phyloP scores from a whole-genome alignment of 2,329 filamentous ascomycete genomes.

The Talaromyces sp. region DNA sequence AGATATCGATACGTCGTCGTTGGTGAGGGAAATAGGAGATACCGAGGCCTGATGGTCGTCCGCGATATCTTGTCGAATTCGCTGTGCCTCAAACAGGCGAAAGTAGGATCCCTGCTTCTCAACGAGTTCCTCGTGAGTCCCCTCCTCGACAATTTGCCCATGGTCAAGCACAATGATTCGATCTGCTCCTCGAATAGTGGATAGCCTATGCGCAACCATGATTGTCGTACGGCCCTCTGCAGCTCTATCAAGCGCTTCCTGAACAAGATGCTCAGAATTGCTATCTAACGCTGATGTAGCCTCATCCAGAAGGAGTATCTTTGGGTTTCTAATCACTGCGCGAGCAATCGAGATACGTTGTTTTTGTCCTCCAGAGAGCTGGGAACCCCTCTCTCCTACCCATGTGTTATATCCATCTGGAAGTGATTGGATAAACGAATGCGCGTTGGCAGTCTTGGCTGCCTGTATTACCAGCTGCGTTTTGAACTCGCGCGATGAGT shows the following conservation, averaged over 20 bases:
- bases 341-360: constrained; percentile 85
- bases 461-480: constrained; percentile 22
- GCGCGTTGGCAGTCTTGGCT: constrained; percentile 52
- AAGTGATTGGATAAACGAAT: constrained; percentile 71
- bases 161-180: background rate
- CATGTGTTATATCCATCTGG: constrained; percentile 79
- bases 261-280: background rate
- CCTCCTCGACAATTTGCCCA: background rate
- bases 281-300: constrained; percentile 81
- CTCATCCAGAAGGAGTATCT: constrained; percentile 82
- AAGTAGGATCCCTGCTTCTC: background rate
- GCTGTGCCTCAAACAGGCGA: background rate
- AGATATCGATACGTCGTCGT: background rate
- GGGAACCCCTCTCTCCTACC: constrained; percentile 76
- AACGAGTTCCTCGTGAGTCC: background rate
- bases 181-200: background rate
- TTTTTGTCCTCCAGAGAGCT: constrained; percentile 86
- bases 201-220: background rate
- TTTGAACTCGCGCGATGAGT: constrained; percentile 54
- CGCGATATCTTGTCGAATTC: background rate
- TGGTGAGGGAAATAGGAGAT: background rate
- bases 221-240: background rate
- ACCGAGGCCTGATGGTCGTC: background rate
- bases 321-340: constrained; percentile 75
- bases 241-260: background rate